phyloP scores from a whole-genome alignment of 345 rosid genomes.

The Euphorbia peplus region DNA sequence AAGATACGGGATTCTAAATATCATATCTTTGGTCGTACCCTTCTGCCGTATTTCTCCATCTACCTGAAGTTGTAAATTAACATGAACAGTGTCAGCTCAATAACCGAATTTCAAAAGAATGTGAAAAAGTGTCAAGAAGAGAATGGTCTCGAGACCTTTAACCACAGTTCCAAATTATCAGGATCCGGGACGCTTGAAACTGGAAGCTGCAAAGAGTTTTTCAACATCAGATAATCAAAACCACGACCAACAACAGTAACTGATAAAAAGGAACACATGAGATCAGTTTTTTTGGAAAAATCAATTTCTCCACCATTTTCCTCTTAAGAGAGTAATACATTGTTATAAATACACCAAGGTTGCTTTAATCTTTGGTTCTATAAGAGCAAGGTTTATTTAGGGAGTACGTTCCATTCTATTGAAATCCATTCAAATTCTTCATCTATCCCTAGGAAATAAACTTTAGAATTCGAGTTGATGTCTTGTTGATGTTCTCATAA shows the following conservation, averaged over 20 bases:
- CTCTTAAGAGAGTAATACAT: not conserved
- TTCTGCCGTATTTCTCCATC: conserved; percentile 74
- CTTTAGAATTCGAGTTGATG: not conserved
- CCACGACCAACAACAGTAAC: not conserved
- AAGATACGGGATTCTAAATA: conserved; percentile 76
- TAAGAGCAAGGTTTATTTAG: not conserved
- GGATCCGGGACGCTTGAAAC: conserved; percentile 63
- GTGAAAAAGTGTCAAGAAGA: not conserved
- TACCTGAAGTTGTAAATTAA: conserved; percentile 41
- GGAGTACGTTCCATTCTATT: not conserved
- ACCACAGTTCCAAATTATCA: conserved; percentile 81
- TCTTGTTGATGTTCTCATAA: not conserved
- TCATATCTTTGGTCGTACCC: conserved; percentile 85
- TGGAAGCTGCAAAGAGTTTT: conserved; percentile 48
- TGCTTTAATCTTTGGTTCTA: not conserved
- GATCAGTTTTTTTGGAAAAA: not conserved
- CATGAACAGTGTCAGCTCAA: not conserved
- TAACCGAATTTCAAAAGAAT: not conserved
- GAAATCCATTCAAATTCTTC: not conserved
- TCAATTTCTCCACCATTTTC: not conserved
- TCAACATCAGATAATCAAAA: not conserved
- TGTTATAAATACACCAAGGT: not conserved
- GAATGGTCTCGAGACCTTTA: conserved; percentile 49
- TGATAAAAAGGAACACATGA: not conserved
- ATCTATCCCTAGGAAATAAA: not conserved